phyloP scores from a whole-genome alignment of 2,329 filamentous ascomycete genomes.

The Aspergillus amoenus region DNA sequence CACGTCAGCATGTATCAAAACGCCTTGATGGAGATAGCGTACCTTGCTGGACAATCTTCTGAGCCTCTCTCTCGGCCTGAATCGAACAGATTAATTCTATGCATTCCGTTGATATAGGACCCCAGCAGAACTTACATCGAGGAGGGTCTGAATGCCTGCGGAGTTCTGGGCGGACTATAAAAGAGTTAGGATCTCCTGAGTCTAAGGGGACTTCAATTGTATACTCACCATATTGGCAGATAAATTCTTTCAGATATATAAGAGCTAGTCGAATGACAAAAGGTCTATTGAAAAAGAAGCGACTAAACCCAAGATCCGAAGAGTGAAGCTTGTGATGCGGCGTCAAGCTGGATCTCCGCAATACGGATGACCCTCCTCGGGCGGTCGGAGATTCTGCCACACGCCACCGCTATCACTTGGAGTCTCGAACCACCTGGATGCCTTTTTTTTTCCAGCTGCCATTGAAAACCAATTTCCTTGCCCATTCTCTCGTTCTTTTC shows the following conservation, averaged over 20 bases:
- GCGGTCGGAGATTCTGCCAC: slow-evolving; percentile 37
- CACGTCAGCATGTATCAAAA: slow-evolving; percentile 20
- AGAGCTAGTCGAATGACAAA: slow-evolving; percentile 6
- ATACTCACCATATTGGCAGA: slow-evolving; percentile 30
- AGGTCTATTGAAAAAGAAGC: slow-evolving; percentile 9
- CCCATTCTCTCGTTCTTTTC: not conserved
- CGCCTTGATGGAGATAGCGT: slow-evolving; percentile 26
- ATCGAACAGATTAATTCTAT: slow-evolving; percentile 12
- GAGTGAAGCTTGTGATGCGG: slow-evolving; percentile 29
- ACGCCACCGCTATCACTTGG: slow-evolving; percentile 30
- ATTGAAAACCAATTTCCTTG: not conserved
- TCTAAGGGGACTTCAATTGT: not conserved
- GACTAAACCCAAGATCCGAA: slow-evolving; percentile 21
- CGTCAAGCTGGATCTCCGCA: slow-evolving; percentile 20
- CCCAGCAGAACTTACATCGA: slow-evolving; percentile 70
- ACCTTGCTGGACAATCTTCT: slow-evolving; percentile 99
- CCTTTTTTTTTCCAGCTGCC: not conserved
- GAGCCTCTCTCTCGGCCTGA: slow-evolving; percentile 94
- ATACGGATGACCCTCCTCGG: slow-evolving; percentile 31
- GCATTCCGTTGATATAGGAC: not conserved
- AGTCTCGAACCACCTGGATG: slow-evolving; percentile 18
- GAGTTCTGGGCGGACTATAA: slow-evolving; percentile 94
- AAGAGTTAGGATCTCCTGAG: slow-evolving; percentile 9
- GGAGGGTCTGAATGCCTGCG: slow-evolving; percentile 94
- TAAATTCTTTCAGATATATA: slow-evolving; percentile 8